Percentiles rank a stretch among this genome's conserved stretches.
Conservation (phyloP, 164 flowering plant species). For the Sedum album region DNA sequence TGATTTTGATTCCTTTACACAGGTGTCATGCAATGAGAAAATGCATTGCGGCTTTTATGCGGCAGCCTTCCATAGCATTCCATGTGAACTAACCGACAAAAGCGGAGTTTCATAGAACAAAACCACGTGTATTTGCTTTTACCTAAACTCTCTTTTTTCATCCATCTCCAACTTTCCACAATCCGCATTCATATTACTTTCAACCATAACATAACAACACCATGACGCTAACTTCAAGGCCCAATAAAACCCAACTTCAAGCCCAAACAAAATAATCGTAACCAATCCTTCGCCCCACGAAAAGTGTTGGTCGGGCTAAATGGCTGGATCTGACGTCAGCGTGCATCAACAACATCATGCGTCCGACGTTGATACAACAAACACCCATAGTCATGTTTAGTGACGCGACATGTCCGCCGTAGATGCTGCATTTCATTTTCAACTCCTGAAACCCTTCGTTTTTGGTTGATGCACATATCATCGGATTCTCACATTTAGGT, state of each 20-base stretch:
- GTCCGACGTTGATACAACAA: background rate
- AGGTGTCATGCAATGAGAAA: no score
- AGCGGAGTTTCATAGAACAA: no score
- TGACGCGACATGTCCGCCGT: constrained; percentile 1
- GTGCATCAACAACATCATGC: background rate
- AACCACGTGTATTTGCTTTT: background rate
- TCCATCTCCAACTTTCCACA: no score
- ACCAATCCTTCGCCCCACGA: background rate
- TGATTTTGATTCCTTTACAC: background rate
- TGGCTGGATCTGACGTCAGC: background rate
- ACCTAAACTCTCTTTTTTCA: background rate
- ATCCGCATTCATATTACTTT: no score
- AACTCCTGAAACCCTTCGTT: no score
- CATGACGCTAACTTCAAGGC: no score
- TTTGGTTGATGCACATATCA: no score
- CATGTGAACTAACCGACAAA: background rate
- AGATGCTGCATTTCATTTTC: background rate
- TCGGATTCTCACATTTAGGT: background rate
- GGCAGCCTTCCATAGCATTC: background rate
- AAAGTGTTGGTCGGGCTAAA: background rate
- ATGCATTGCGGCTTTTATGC: background rate
- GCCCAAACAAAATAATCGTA: no score
- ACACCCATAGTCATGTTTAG: background rate
- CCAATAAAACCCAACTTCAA: no score
- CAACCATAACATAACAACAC: no score